phyloP scores from a whole-genome alignment of 495 filamentous ascomycete genomes.

The Mytilinidion resinicola region DNA sequence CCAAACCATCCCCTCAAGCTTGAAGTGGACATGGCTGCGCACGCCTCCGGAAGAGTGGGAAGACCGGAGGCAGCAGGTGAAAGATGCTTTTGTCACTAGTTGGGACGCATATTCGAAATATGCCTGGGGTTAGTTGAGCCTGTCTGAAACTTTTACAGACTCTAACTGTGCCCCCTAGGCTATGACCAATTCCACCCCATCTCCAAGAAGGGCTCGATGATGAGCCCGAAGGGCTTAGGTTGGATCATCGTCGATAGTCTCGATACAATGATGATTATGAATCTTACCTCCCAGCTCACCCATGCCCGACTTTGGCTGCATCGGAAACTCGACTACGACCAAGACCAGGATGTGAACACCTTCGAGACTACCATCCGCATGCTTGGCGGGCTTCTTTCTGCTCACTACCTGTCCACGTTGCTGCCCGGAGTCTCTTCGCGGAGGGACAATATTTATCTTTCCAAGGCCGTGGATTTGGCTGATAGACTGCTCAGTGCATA shows the following conservation, averaged over 20 bases:
- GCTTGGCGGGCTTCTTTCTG: slow-evolving; percentile 86
- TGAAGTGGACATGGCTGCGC: not conserved
- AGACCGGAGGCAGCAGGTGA: slow-evolving; percentile 68
- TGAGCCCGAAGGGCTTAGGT: slow-evolving; percentile 73
- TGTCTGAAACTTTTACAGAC: not conserved
- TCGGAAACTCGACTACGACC: slow-evolving; percentile 69
- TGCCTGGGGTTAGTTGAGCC: slow-evolving; percentile 69
- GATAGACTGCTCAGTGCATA: slow-evolving; percentile 80
- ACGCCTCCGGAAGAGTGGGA: slow-evolving; percentile 51
- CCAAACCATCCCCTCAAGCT: too few species aligned
- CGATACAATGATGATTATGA: slow-evolving; percentile 95
- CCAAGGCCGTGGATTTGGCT: slow-evolving; percentile 85
- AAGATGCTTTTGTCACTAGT: slow-evolving; percentile 77
- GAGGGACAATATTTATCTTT: slow-evolving; percentile 77
- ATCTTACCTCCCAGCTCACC: slow-evolving; percentile 74
- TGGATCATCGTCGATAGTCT: slow-evolving; percentile 96
- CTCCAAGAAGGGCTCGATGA: slow-evolving; percentile 65
- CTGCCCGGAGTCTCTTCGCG: slow-evolving; percentile 44
- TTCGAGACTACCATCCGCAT: slow-evolving; percentile 97
- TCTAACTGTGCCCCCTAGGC: slow-evolving; percentile 43
- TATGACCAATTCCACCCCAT: slow-evolving; percentile 76
- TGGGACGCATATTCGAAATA: slow-evolving; percentile 88
- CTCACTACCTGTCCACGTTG: slow-evolving; percentile 74
- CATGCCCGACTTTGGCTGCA: slow-evolving; percentile 84
- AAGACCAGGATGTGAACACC: slow-evolving; percentile 86